phyloP scores from a whole-genome alignment of 2,329 filamentous ascomycete species.

The Cordyceps javanica region DNA sequence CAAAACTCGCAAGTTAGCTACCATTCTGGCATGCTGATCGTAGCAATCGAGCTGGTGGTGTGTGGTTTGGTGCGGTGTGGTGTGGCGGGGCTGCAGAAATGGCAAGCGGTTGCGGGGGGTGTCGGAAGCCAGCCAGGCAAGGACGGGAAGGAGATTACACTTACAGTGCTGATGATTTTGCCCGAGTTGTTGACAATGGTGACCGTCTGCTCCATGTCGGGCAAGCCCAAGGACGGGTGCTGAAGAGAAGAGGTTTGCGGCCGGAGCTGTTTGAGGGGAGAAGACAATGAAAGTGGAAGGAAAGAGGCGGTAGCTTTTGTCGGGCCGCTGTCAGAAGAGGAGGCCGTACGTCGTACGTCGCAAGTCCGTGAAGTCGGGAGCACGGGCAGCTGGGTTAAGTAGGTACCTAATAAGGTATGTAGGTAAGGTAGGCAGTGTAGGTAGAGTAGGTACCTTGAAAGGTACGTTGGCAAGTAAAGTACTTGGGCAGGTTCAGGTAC shows the following conservation, averaged over 20 bases:
- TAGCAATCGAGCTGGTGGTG: background rate
- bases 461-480: too few species aligned
- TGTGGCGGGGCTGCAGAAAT: background rate
- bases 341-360: background rate
- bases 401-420: background rate
- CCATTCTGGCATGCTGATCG: slow-evolving; percentile 4
- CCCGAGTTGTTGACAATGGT: slow-evolving; percentile 87
- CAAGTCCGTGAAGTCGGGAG: background rate
- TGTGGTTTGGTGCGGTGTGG: background rate
- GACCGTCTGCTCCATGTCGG: slow-evolving; percentile 58
- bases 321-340: background rate
- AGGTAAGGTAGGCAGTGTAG: background rate
- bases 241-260: background rate
- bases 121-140: background rate
- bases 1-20: slow-evolving; percentile 2
- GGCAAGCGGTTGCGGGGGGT: background rate
- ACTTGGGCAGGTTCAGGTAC: too few species aligned
- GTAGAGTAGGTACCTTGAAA: background rate
- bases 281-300: background rate
- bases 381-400: background rate
- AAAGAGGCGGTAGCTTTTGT: background rate
- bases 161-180: slow-evolving; percentile 82
- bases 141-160: slow-evolving; percentile 28
- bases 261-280: background rate
- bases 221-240: background rate